Evolutionary conservation across 2,329 filamentous ascomycete species (phyloP).

Genomic region (Uncinocarpus reesii): DNA sequence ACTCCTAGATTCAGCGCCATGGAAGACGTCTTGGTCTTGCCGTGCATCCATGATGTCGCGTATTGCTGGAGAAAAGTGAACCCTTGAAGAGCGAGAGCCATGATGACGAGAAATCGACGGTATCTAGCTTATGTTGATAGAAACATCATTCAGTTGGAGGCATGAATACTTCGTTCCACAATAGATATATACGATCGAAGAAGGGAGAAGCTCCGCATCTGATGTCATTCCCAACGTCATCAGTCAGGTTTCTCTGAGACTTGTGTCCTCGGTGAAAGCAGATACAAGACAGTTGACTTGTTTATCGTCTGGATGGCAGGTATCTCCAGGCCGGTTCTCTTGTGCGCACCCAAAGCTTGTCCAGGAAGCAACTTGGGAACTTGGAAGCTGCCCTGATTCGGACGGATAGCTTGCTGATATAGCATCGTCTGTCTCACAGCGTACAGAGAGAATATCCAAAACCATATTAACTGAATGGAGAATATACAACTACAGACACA

Average conservation of each 20-base stretch:
- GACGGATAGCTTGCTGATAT: neutral
- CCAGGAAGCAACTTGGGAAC: neutral
- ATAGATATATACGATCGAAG: too few species aligned
- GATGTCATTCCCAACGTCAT: constrained; percentile 11
- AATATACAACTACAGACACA: neutral
- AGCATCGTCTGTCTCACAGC: neutral
- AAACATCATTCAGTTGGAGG: too few species aligned
- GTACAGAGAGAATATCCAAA: neutral
- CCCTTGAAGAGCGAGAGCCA: constrained; percentile 6
- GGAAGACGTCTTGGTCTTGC: constrained; percentile 8
- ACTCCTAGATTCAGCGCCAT: constrained; percentile 14
- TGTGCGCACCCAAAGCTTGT: too few species aligned
- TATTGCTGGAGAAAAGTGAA: constrained; percentile 13
- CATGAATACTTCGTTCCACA: too few species aligned
- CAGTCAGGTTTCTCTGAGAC: too few species aligned
- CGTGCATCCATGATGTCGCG: constrained; percentile 10
- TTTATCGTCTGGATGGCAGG: too few species aligned
- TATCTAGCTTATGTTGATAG: too few species aligned
- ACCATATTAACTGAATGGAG: too few species aligned
- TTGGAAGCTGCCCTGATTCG: neutral
- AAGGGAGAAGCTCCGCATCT: too few species aligned
- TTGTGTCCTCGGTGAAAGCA: too few species aligned
- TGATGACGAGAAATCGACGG: constrained; percentile 4
- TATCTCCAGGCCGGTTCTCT: too few species aligned
- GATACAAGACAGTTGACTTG: too few species aligned